These are phyloP conservation scores for Fraxinus cuspidata DNA, from an alignment of 257 asterid species.

Conservation along the genomic window DNA sequence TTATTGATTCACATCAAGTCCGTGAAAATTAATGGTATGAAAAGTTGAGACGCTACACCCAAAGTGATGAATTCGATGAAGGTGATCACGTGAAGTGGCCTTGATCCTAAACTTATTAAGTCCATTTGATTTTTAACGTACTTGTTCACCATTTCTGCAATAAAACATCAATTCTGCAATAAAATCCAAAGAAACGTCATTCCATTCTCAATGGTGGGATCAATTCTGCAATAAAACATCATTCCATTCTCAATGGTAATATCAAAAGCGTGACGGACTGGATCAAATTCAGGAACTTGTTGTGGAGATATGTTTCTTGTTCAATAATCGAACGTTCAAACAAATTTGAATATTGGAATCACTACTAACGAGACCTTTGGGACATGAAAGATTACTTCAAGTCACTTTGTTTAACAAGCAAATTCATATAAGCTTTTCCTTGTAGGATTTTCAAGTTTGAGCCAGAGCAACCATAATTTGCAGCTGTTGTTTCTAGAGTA, in stretches of 20 bases:
- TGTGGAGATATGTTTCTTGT: neutral
- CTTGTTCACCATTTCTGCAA: no score
- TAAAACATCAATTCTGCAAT: no score
- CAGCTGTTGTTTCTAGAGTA: conserved; percentile 40
- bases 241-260: neutral
- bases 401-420: no score
- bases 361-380: no score
- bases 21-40: neutral
- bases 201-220: no score
- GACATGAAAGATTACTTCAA: no score
- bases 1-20: no score
- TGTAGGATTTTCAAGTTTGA: conserved; percentile 52
- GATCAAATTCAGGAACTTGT: neutral
- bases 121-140: no score
- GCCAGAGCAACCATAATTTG: conserved; percentile 85
- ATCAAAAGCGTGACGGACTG: neutral
- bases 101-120: neutral
- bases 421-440: no score
- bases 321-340: neutral
- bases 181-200: no score
- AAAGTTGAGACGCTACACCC: neutral
- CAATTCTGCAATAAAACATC: no score
- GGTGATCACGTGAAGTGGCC: neutral
- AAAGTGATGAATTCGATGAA: neutral
- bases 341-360: no score